Conservation (phyloP, 192 early-diverging fungal species). For the Coemansia sp. region DNA sequence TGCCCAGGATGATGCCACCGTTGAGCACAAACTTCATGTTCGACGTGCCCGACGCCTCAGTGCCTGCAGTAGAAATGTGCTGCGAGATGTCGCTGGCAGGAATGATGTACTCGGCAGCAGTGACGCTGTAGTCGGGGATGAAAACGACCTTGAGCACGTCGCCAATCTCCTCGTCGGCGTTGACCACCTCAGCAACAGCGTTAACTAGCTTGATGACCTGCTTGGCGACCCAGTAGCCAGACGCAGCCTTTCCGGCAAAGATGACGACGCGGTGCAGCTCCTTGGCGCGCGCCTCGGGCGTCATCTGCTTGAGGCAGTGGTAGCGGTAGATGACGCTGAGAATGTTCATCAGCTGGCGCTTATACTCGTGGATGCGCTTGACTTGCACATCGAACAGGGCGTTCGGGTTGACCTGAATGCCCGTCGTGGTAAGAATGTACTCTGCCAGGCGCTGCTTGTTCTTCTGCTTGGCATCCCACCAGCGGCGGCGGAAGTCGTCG, state of each 20-base stretch:
- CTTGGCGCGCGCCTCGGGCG: conserved; percentile 59
- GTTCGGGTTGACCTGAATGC: conserved; percentile 74
- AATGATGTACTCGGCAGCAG: conserved; percentile 91
- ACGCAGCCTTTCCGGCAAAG: conserved; percentile 96
- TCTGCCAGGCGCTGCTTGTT: conserved; percentile 91
- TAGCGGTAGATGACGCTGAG: conserved; percentile 94
- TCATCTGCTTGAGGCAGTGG: conserved; percentile 77
- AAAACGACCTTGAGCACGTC: conserved; percentile 93
- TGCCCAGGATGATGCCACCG: conserved; percentile 96
- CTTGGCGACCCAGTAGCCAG: conserved; percentile 99
- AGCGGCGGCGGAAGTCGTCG: conserved; percentile 70
- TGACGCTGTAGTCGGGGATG: conserved; percentile 98
- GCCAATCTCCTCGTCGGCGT: conserved; percentile 77
- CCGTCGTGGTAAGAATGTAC: conserved; percentile 69
- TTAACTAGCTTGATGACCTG: conserved; percentile 99
- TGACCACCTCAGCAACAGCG: conserved; percentile 84
- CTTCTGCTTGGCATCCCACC: conserved; percentile 85
- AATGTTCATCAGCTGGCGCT: conserved; percentile 99
- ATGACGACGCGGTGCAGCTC: conserved; percentile 77
- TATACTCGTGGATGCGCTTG: conserved; percentile 99
- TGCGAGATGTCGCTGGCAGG: conserved; percentile 99
- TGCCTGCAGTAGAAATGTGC: conserved; percentile 99
- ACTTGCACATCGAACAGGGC: conserved; percentile 97
- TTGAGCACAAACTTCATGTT: conserved; percentile 99
- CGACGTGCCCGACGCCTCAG: conserved; percentile 97